Conservation (phyloP, 805 yeast species). For the Wickerhamomyces rabaulensis region DNA sequence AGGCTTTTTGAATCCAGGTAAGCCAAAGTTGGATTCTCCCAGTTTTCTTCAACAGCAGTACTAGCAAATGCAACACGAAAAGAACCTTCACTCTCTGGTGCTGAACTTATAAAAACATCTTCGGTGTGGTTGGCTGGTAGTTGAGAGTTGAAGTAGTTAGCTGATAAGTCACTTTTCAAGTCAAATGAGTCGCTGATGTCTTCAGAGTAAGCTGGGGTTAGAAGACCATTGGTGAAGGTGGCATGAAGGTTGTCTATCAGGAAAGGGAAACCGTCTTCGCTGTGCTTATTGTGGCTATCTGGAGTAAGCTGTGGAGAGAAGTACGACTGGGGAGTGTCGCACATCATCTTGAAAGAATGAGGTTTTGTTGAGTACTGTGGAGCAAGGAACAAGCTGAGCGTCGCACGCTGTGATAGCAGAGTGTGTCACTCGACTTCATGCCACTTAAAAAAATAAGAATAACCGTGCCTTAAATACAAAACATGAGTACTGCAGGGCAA, state of each 20-base stretch:
- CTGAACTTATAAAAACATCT: neutral
- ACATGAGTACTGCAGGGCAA: neutral
- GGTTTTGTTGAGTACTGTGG: neutral
- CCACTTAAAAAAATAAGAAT: neutral
- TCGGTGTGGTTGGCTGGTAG: neutral
- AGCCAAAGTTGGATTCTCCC: neutral
- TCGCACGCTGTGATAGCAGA: neutral
- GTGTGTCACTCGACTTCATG: neutral
- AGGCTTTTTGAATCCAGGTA: neutral
- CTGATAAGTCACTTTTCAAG: neutral
- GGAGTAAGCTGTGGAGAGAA: neutral
- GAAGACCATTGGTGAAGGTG: neutral
- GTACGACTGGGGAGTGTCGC: neutral
- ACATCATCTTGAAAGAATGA: neutral
- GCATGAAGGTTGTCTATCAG: neutral
- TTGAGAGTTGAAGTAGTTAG: neutral
- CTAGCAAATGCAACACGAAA: neutral
- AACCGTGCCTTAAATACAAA: neutral
- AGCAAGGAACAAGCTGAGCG: neutral
- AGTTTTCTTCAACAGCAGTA: neutral
- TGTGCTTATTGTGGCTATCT: neutral
- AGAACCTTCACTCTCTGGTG: neutral
- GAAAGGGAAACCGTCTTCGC: neutral
- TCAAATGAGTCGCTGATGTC: neutral
- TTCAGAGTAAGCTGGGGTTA: neutral